phyloP scores from a whole-genome alignment of 2,329 filamentous ascomycete species.

The Pseudocercospora fijiensis region DNA sequence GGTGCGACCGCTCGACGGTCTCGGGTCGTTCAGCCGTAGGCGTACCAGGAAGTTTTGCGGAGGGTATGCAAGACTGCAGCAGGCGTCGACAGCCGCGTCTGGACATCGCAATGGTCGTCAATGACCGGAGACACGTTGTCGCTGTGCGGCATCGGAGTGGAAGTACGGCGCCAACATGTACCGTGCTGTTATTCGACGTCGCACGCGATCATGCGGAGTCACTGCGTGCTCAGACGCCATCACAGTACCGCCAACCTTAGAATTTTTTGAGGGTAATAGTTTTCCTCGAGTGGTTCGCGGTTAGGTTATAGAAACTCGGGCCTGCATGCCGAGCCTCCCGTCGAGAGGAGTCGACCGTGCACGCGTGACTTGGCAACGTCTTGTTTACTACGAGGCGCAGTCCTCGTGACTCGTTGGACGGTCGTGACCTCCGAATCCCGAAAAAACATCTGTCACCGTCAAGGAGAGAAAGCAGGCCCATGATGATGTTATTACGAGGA shows the following conservation, averaged over 20 bases:
- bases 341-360: constrained; percentile 13
- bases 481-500: constrained; percentile 20
- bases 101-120: neutral
- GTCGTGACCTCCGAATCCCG: neutral
- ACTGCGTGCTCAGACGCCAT: constrained; percentile 6
- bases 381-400: constrained; percentile 10
- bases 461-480: constrained; percentile 22
- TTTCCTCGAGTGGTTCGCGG: neutral
- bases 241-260: constrained; percentile 1
- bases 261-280: constrained; percentile 6
- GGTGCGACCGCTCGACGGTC: neutral
- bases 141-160: neutral
- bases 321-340: constrained; percentile 17
- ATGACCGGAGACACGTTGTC: constrained; percentile 2
- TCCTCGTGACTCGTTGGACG: constrained; percentile 2
- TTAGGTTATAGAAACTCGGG: constrained; percentile 14
- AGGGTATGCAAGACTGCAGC: neutral
- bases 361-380: constrained; percentile 20
- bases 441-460: neutral
- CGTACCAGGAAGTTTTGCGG: neutral
- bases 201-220: constrained; percentile 7
- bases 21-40: constrained; percentile 1
- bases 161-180: neutral
- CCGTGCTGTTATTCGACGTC: neutral
- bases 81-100: neutral